Evolutionary conservation across 23 red algal species (phyloP).

Genomic region (Gracilaria vermiculophylla): DNA sequence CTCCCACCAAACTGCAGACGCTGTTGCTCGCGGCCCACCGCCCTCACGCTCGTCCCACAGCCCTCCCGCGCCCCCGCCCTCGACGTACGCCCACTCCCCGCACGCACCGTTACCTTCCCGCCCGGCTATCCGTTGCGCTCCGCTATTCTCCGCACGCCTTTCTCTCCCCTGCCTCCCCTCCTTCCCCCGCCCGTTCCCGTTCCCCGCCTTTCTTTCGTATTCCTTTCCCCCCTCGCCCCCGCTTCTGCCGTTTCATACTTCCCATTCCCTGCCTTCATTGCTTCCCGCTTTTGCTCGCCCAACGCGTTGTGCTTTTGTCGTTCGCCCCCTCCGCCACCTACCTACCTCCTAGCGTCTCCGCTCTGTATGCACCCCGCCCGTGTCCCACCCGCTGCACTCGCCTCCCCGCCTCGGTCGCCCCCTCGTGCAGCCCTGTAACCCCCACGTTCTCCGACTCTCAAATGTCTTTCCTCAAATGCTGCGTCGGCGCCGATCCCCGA

Average conservation of each 20-base stretch:
- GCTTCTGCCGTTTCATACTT: background rate
- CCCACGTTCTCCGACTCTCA: too few relatives aligned
- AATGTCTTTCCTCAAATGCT: constrained; percentile 63
- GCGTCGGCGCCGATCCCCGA: constrained; percentile 64
- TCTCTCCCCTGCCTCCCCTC: background rate
- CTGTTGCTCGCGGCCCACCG: background rate
- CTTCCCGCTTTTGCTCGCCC: background rate
- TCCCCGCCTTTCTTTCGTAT: background rate
- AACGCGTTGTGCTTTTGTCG: background rate
- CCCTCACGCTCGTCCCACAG: background rate
- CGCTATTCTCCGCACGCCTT: background rate
- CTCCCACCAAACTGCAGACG: background rate
- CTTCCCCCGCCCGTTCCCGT: background rate
- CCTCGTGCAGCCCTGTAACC: too few relatives aligned
- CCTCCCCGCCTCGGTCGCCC: background rate
- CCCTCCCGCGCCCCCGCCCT: background rate
- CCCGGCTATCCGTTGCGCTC: background rate
- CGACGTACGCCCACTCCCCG: background rate
- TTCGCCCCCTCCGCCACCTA: background rate
- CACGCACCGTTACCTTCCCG: background rate
- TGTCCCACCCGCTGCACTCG: background rate
- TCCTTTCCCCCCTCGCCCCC: background rate
- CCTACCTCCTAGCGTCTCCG: background rate
- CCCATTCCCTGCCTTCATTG: background rate
- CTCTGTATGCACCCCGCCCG: background rate